phyloP scores from a whole-genome alignment of 306 rosid species.

The Cucurbita pepo region DNA sequence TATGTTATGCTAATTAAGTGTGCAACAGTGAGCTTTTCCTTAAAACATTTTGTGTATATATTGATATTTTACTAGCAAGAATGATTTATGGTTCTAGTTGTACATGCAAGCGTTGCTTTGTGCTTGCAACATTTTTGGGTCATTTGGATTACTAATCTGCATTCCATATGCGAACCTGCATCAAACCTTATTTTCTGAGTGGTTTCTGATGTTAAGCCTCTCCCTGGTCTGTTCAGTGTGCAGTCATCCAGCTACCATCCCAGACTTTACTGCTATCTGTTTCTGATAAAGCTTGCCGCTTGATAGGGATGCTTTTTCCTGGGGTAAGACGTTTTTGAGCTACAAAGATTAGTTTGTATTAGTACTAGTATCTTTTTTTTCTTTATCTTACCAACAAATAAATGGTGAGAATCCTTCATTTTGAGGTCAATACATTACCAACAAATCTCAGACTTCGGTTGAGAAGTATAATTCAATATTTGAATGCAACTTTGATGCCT shows the following conservation, averaged over 20 bases:
- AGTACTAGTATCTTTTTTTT: background rate
- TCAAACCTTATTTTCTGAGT: background rate
- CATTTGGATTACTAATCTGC: background rate
- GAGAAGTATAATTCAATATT: background rate
- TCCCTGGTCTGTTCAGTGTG: constrained; percentile 48
- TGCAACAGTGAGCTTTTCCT: background rate
- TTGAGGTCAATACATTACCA: constrained; percentile 3
- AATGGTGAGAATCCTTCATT: background rate
- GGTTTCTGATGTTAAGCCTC: background rate
- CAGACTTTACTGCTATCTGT: constrained; percentile 89
- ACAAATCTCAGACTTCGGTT: background rate
- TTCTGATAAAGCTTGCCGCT: constrained; percentile 85
- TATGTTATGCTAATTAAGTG: background rate
- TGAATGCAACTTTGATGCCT: background rate
- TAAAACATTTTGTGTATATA: background rate
- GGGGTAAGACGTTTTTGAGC: constrained; percentile 45
- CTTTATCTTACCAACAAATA: background rate
- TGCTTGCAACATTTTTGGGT: background rate
- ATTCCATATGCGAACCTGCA: background rate
- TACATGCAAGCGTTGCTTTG: background rate
- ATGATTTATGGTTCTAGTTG: background rate
- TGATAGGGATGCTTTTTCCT: constrained; percentile 97
- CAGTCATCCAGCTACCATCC: constrained; percentile 89
- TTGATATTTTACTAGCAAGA: background rate
- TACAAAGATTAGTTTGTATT: background rate